These are phyloP conservation scores for Zymoseptoria passerinii DNA, from an alignment of 2,329 filamentous ascomycete genomes.

Conservation along the genomic window DNA sequence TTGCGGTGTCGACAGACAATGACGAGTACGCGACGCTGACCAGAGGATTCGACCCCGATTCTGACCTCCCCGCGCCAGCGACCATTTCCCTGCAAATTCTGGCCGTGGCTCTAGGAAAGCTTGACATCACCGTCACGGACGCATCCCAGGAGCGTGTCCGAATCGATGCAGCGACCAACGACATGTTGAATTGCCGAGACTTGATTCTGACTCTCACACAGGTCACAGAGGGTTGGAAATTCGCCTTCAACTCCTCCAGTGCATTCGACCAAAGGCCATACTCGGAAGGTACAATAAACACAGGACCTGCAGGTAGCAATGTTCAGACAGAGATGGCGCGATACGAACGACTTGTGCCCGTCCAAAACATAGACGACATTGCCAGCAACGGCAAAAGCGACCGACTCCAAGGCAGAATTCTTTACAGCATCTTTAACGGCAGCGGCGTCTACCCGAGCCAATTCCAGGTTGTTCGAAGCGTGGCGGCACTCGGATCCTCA, in stretches of 20 bases:
- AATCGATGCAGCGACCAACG: background rate
- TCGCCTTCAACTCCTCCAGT: background rate
- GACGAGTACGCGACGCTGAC: background rate
- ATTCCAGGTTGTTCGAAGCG: background rate
- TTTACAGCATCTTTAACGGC: background rate
- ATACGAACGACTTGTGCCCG: background rate
- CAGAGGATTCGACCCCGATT: background rate
- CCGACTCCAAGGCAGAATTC: background rate
- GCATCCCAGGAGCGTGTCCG: background rate
- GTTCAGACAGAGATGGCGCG: background rate
- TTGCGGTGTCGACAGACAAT: background rate
- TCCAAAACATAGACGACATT: background rate
- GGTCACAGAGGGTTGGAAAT: background rate
- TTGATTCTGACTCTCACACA: background rate
- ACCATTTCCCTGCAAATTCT: background rate
- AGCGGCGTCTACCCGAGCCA: background rate
- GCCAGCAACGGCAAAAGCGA: background rate
- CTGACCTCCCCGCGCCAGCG: background rate
- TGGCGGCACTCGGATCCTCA: background rate
- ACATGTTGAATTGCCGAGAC: background rate
- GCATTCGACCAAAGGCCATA: background rate
- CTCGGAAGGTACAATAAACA: background rate
- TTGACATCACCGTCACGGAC: background rate
- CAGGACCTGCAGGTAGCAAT: background rate
- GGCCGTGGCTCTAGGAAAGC: background rate